Base-by-base conservation (phyloP, 176 grass and related monocot genomes). In the Otatea glauca region DNA sequence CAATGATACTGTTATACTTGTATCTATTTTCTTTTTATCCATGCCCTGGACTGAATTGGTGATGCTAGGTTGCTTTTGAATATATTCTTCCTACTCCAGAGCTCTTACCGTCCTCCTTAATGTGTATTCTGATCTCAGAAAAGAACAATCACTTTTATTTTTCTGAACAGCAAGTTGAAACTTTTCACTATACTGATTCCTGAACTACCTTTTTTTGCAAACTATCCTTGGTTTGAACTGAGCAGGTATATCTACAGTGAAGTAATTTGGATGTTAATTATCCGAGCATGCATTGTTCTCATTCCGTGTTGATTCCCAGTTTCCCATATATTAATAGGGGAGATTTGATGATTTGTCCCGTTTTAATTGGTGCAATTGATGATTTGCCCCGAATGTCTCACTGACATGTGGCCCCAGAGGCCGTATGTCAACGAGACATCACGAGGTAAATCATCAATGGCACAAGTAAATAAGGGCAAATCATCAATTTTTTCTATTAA, bases 1-100 rank as follows among this genome's bases (percentile, higher is more conserved):
- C 43, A 53, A 70, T 64, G 50, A 54, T 64, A 27, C 65, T 80
- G 4, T 38, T 70, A 39, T 72, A 50, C 20, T 62, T 81, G 8
- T 17, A 61, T 77, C 13, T 5, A 51, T 76, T 41, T 69, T 87
- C 20, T 86, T 75, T 44, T 41, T 55, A 78, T 78, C 38, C 45
- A 72, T 65, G 25, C 23, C 65, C 8, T 68, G 29, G 53, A 61
- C 16, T 51, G 47, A 32, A 18, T 14, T 51, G 23, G 27, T 15
- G 7, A 69, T 61, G 20, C 35, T 80, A 25, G 49, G 11, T 38
- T 62, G 16, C 4, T 50, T 51, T 42, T 68, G 21, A 41, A 80
- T 74, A 55, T 21, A 60, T 23, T 38, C 25, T 61, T 74, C 9
- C 71, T 32, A 68, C 43, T 21, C 29, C 20, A 16, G 20, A 70